Evolutionary conservation across 1,139 yeast species (phyloP), one percentile per base, ranked within the genome.

Genomic region (Wickerhamiella pararugosa): DNA sequence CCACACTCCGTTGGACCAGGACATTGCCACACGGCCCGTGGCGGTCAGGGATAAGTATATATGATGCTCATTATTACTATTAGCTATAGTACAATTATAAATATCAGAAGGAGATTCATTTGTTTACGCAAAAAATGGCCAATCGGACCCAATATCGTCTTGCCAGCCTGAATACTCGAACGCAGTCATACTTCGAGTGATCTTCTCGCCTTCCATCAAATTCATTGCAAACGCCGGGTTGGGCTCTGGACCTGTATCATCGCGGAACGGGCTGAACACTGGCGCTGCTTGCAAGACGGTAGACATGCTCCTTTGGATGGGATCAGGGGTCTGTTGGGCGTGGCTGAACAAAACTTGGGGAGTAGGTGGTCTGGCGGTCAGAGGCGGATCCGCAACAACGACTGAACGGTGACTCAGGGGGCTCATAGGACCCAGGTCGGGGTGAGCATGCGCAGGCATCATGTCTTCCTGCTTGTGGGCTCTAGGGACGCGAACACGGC

Each of bases 1-100:
- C 97, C 97, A 90, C 15, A 34, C 39, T 10, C 34, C 45, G 37
- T 47, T 46, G 8, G 40, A 6, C 51, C 52, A 51, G 21, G 21
- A 15, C 21, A 15, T 15, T 15, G 21, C 21, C 21, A 15, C 21
- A 15, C 21, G 21, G 21, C 21, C 21, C 21, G 21, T 15, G 21
- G 21, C 21, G 21, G 21, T 15, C 21, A 15, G 21, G 21, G 21
- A 15, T 15, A 15, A 15, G 21, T 29, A 3, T 29, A 29, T 8
- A 8, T 10, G 15, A 31, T n/a, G 7, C 7, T 7, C 15, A 8
- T 9, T 8, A 7, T 7, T 9, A 10, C 34, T 31, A 9, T 31
- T 7, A 31, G n/a, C n/a, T 8, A 29, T n/a, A 29, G n/a, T 29
- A 29, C 8, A 29, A n/a, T n/a, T 8, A 29, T n/a, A n/a, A 8